A percentile compares a stretch with the other conserved stretches of the same genome.
These are phyloP conservation scores for Cryptococcus wingfieldii DNA, from an alignment of 1,284 basidiomycete species.

Conservation along the genomic window DNA sequence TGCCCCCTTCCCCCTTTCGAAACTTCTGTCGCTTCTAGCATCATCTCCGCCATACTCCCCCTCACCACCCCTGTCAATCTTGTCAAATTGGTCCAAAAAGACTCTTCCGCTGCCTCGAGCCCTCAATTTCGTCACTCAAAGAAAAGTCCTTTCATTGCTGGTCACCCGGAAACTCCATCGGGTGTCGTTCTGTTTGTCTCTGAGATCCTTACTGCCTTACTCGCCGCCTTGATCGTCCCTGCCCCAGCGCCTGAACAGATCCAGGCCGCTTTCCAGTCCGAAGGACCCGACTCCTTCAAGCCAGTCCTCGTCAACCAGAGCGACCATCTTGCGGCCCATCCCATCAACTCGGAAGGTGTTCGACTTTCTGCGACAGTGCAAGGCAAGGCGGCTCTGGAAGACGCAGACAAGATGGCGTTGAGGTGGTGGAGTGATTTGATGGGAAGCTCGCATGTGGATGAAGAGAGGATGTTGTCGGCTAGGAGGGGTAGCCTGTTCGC, in stretches of 20 bases:
- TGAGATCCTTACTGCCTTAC: slow-evolving; percentile 37
- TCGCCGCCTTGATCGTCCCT: slow-evolving; percentile 30
- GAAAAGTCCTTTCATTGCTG: slow-evolving; percentile 23
- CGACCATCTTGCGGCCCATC: slow-evolving; percentile 18
- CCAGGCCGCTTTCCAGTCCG: slow-evolving; percentile 19
- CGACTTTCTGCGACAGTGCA: slow-evolving; percentile 7
- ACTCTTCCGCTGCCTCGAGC: slow-evolving; percentile 13
- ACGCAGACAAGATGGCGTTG: slow-evolving; percentile 20
- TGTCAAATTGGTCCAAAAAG: slow-evolving; percentile 30
- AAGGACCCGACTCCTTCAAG: slow-evolving; percentile 5
- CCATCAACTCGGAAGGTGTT: slow-evolving; percentile 4
- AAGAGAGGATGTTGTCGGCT: slow-evolving; percentile 1
- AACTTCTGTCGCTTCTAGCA: slow-evolving; percentile 7
- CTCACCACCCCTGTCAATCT: slow-evolving; percentile 31
- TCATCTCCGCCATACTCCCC: slow-evolving; percentile 18
- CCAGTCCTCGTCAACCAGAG: slow-evolving; percentile 27
- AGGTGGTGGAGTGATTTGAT: slow-evolving; percentile 42
- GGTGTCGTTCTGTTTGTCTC: slow-evolving; percentile 33
- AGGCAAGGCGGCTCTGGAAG: slow-evolving; percentile 18
- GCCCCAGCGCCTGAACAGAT: slow-evolving; percentile 2
- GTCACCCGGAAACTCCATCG: slow-evolving; percentile 30
- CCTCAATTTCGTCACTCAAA: slow-evolving; percentile 2
- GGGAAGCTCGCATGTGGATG: slow-evolving; percentile 13
- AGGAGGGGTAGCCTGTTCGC: slow-evolving; percentile 21
- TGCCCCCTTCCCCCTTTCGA: slow-evolving; percentile 28